Evolutionary conservation across 768 basidiomycete species (phyloP), one percentile per base, ranked within the genome.

Genomic region (Neoboletus subvelutipes): DNA sequence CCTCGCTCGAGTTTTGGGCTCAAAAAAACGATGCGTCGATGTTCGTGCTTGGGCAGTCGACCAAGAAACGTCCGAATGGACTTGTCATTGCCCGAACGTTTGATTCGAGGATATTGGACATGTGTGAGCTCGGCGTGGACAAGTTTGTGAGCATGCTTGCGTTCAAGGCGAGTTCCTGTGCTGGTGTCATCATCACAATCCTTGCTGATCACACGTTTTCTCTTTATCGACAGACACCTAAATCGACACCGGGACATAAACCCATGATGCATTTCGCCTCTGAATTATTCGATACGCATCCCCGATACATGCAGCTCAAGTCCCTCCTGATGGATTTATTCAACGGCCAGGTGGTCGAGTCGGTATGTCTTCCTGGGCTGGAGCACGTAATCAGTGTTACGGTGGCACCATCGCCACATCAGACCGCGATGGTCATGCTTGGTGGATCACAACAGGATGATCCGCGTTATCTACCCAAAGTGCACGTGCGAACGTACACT

Each of bases 231-330:
- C 7, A 41, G 97, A 88, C 90, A 41, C 79, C 85, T 24, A 98
- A 96, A 83, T 86, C 89, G 15, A 88, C 93, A 5, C 85, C 89
- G 24, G 96, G 94, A 11, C 85, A 93, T 64, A 88, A 91, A 64
- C 96, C 97, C 45, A 74, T 98, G 62, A 86, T 99, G 80, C 93
- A 96, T 69, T 99, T 99, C 68, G 92, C 94, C 15, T 95, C 94
- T 1, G 92, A 93, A 59, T 80, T 98, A 11, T 99, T 98, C 72
- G 94, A 96, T 64, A 86, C 92, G 1, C 94, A 98, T 71, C 94
- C 96, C 1, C 87, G 93, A 12, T 95, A 90, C 71, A 77, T 87
- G 8, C 94, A 95, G 67, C 80, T 98, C 63, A 98, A 97, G 76
- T 95, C 92, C 1, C 78, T 96, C 68, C 81, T 98, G 11, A 79